Evolutionary conservation across 208 protist genomes (phyloP).

Genomic region (Acanthamoeba lugdunensis): DNA sequence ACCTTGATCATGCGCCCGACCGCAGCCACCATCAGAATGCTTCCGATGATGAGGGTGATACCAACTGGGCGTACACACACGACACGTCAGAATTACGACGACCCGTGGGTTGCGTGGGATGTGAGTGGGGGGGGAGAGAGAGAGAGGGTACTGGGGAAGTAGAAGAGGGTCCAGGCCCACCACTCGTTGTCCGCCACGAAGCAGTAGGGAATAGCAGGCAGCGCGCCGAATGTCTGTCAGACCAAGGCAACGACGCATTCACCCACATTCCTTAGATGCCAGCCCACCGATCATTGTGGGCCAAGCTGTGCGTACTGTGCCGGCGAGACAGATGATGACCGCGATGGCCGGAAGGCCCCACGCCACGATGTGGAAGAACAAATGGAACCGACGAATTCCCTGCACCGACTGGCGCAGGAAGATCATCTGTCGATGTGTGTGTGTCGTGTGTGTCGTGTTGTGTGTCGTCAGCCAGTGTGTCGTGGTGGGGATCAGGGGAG

Average conservation of each 20-base stretch:
- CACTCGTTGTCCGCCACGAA: slow-evolving; percentile 36
- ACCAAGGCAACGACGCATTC: no score
- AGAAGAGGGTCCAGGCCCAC: slow-evolving; percentile 33
- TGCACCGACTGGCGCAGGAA: neutral
- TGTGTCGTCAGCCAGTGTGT: no score
- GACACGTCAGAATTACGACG: neutral
- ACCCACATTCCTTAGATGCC: no score
- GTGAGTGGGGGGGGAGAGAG: no score
- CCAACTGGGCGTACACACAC: neutral
- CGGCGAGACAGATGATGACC: neutral
- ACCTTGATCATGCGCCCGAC: slow-evolving; percentile 13
- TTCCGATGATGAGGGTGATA: slow-evolving; percentile 17
- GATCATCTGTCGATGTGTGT: neutral
- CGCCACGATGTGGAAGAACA: neutral
- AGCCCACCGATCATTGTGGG: no score
- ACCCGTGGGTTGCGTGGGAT: no score
- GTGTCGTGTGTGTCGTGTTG: no score
- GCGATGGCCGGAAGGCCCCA: neutral
- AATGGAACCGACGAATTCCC: neutral
- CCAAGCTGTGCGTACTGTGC: neutral
- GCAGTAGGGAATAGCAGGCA: neutral
- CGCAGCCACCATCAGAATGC: neutral
- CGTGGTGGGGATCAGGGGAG: no score
- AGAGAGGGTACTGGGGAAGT: neutral
- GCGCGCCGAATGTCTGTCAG: neutral